Evolutionary conservation across 805 yeast genomes (phyloP).

Genomic region (Nakazawaea siamensis): DNA sequence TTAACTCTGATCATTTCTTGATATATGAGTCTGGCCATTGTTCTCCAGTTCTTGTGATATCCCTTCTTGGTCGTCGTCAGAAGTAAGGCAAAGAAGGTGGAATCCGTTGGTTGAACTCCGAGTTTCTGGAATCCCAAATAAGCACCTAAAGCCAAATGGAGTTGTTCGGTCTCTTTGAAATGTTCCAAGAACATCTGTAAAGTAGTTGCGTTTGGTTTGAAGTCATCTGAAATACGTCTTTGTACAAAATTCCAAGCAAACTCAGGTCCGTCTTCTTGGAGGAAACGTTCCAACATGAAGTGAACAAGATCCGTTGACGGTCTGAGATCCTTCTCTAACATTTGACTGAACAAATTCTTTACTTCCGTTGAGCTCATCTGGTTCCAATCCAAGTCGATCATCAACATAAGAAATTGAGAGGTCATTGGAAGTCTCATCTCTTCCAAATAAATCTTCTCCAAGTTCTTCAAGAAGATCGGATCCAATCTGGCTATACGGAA

Average conservation of each 20-base stretch:
- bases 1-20: constrained; percentile 8
- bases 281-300: background rate
- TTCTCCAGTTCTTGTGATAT: constrained; percentile 14
- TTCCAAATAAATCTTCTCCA: constrained; percentile 22
- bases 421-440: constrained; percentile 24
- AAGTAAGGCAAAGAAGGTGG: constrained; percentile 25
- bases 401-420: constrained; percentile 11
- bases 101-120: constrained; percentile 21
- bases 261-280: constrained; percentile 1
- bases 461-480: constrained; percentile 21
- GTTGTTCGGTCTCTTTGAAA: constrained; percentile 24
- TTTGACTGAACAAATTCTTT: background rate
- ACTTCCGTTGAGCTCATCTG: constrained; percentile 10
- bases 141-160: constrained; percentile 25
- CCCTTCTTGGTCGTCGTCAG: constrained; percentile 26
- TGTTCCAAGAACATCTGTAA: constrained; percentile 23
- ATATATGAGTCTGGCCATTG: constrained; percentile 13
- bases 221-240: background rate
- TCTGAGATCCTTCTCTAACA: background rate
- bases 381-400: constrained; percentile 1
- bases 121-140: constrained; percentile 23
- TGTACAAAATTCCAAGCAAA: constrained; percentile 3
- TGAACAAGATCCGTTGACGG: background rate
- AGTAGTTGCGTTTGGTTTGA: constrained; percentile 9
- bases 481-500: constrained; percentile 16